These are phyloP conservation scores for Hippophae gyantsensis DNA, from an alignment of 306 rosid genomes.

Conservation along the genomic window DNA sequence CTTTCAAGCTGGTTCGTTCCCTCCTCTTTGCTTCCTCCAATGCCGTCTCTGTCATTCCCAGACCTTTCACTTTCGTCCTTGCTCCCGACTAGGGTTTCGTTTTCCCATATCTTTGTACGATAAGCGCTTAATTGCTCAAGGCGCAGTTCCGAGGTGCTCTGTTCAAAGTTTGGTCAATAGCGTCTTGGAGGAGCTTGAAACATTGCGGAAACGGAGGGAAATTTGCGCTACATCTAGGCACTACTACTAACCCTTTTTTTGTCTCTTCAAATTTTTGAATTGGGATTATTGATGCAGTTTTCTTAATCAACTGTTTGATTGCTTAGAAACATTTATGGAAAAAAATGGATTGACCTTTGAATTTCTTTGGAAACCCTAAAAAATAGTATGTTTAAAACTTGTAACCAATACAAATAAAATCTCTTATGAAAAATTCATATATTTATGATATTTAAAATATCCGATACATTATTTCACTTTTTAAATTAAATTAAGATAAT, in stretches of 20 bases:
- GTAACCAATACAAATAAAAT: no score
- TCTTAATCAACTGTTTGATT: slow-evolving; percentile 4
- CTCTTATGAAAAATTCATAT: no score
- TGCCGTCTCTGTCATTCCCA: slow-evolving; percentile 25
- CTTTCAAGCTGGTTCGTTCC: slow-evolving; percentile 41
- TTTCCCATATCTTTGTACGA: slow-evolving; percentile 15
- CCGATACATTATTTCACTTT: no score
- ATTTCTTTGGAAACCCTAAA: no score
- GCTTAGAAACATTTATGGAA: background rate
- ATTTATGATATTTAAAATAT: no score
- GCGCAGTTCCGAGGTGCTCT: slow-evolving; percentile 30
- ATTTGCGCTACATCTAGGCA: slow-evolving; percentile 44
- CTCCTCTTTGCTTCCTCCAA: slow-evolving; percentile 43
- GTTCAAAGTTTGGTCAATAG: slow-evolving; percentile 46
- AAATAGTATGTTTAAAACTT: no score
- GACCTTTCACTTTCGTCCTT: slow-evolving; percentile 23
- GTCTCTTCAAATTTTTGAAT: background rate
- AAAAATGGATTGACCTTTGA: no score
- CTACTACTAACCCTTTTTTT: slow-evolving; percentile 11
- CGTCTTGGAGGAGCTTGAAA: slow-evolving; percentile 58
- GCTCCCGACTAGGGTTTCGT: slow-evolving; percentile 14
- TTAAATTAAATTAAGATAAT: no score
- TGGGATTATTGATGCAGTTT: background rate
- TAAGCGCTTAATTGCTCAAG: slow-evolving; percentile 23
- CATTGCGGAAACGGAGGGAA: slow-evolving; percentile 34